A percentile compares a stretch with the other conserved stretches of the same genome.
phyloP scores from a whole-genome alignment of 2,329 filamentous ascomycete genomes.

The Botrytis hyacinthi region DNA sequence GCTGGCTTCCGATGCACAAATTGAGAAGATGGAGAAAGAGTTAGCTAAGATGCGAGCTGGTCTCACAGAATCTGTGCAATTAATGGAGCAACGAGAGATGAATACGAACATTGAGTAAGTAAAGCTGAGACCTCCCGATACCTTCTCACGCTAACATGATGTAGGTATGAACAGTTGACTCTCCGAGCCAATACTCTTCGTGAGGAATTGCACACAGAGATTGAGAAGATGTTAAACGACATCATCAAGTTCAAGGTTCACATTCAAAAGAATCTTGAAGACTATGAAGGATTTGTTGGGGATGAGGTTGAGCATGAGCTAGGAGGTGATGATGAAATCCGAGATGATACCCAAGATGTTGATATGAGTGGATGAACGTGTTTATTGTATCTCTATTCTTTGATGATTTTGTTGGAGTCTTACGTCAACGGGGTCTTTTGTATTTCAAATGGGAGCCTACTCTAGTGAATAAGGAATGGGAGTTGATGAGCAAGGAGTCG shows the following conservation, averaged over 20 bases:
- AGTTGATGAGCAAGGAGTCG: slow-evolving; percentile 9
- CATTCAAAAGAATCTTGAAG: slow-evolving; percentile 86
- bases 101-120: slow-evolving; percentile 90
- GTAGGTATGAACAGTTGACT: slow-evolving; percentile 86
- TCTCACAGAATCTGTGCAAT: slow-evolving; percentile 79
- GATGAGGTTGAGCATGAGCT: slow-evolving; percentile 89
- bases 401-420: slow-evolving; percentile 6
- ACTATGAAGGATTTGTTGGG: slow-evolving; percentile 90
- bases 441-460: background rate
- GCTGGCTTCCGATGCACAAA: slow-evolving; percentile 84
- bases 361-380: slow-evolving; percentile 41
- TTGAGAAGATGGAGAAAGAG: slow-evolving; percentile 98
- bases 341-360: slow-evolving; percentile 53
- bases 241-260: slow-evolving; percentile 99
- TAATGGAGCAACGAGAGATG: slow-evolving; percentile 94
- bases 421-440: background rate
- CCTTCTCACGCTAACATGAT: slow-evolving; percentile 25
- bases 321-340: slow-evolving; percentile 56
- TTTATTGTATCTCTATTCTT: background rate
- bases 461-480: background rate
- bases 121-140: background rate
- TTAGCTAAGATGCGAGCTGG: slow-evolving; percentile 87
- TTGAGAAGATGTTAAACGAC: slow-evolving; percentile 93
- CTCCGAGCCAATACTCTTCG: slow-evolving; percentile 77
- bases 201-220: slow-evolving; percentile 97